A percentile compares a stretch with the other conserved stretches of the same genome.
phyloP scores from a whole-genome alignment of 805 yeast genomes.

The Lipomyces japonicus region DNA sequence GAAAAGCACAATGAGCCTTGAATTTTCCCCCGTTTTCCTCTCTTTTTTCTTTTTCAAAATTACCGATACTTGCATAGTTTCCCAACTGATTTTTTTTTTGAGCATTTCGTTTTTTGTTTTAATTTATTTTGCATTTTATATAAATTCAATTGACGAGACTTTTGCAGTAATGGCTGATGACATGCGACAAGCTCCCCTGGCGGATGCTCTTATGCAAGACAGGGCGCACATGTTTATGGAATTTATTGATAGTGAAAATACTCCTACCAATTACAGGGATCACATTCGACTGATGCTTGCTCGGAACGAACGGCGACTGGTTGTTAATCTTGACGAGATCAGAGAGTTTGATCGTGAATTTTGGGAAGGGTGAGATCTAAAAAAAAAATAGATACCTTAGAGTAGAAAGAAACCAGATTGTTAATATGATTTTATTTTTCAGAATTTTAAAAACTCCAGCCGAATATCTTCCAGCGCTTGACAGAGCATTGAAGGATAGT shows the following conservation, averaged over 20 bases:
- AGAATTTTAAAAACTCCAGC: slow-evolving; percentile 65
- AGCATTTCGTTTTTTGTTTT: no score
- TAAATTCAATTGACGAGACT: no score
- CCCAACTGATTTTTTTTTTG: no score
- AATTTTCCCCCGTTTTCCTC: no score
- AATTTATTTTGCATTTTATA: no score
- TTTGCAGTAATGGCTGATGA: no score
- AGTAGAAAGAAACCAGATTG: background rate
- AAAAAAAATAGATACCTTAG: no score
- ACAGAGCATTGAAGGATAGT: slow-evolving; percentile 76
- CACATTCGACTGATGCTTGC: slow-evolving; percentile 69
- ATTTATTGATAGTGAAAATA: slow-evolving; percentile 58
- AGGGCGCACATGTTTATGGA: slow-evolving; percentile 86
- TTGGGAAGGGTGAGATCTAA: slow-evolving; percentile 57
- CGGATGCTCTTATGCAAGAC: slow-evolving; percentile 42
- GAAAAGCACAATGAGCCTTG: no score
- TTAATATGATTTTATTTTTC: background rate
- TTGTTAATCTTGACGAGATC: slow-evolving; percentile 78
- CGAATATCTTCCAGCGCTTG: slow-evolving; percentile 84
- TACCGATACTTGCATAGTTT: no score
- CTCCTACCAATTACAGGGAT: slow-evolving; percentile 59
- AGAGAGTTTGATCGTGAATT: slow-evolving; percentile 74
- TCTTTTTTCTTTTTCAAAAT: no score
- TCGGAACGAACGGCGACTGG: slow-evolving; percentile 61
- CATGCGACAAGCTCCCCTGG: no score